These are phyloP conservation scores for Vitis hybrid DNA, from an alignment of 177 flowering plant species.

Conservation along the genomic window DNA sequence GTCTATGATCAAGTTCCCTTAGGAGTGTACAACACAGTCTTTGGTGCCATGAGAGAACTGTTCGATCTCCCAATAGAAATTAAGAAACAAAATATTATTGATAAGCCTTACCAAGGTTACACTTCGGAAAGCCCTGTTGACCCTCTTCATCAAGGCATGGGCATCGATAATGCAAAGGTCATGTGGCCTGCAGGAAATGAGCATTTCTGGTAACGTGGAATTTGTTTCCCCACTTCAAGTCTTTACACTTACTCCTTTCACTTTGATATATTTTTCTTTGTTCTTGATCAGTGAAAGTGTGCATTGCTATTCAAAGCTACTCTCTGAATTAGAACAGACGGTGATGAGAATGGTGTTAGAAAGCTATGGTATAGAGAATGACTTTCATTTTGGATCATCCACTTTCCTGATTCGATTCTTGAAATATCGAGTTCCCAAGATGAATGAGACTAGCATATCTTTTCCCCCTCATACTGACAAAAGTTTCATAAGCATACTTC, in stretches of 20 bases:
- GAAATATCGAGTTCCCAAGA: conserved; percentile 1
- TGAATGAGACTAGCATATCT: not conserved
- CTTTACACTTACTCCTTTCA: not conserved
- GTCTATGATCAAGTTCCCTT: not conserved
- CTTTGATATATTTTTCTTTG: not conserved
- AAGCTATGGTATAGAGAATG: conserved; percentile 19
- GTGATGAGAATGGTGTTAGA: conserved; percentile 27
- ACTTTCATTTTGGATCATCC: conserved; percentile 1
- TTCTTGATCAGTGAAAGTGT: conserved; percentile 4
- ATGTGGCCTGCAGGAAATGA: conserved; percentile 30
- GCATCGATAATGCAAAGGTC: conserved; percentile 7
- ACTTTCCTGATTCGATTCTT: conserved; percentile 14
- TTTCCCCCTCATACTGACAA: conserved; percentile 28
- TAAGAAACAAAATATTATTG: conserved; percentile 5
- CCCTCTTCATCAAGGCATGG: conserved; percentile 16
- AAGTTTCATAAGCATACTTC: conserved; percentile 27
- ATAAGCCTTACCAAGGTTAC: conserved; percentile 15
- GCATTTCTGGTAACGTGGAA: conserved; percentile 6
- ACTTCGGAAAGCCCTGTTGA: not conserved
- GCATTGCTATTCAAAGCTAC: not conserved
- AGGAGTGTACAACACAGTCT: conserved; percentile 6
- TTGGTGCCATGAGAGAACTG: not conserved
- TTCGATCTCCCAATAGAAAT: conserved; percentile 19
- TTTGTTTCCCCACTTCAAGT: too few relatives aligned
- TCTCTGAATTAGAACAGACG: conserved; percentile 1